Base-by-base conservation (phyloP, 2,329 filamentous ascomycete genomes). In the Neonectria sp. region DNA sequence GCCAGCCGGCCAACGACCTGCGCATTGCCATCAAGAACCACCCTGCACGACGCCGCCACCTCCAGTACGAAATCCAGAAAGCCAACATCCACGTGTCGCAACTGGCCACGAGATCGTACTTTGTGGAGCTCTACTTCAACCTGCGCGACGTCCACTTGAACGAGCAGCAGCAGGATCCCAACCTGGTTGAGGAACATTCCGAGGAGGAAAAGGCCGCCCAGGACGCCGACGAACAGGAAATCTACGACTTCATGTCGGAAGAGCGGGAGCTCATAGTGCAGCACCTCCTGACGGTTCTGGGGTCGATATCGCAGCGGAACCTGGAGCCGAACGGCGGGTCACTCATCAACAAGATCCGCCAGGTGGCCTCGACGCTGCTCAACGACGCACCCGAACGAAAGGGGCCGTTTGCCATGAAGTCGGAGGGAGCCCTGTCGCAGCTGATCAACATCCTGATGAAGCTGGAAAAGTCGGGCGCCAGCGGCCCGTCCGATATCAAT, bases 11-110 rank as follows among this genome's bases (percentile, higher is more conserved):
- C 9, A 82, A 87, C 68, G 87, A 89, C 69, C 75, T 88, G 17
- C 85, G 86, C 48, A 84, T 83, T 45, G 79, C 83, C 8, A 82
- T 89, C 65, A 84, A 85, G 60, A 79, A 82, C 24, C 82, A 89
- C 29, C 85, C 86, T 1, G 77, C 82, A 29, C 83, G 85, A 3
- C 85, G 88, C 3, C 85, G 89, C 1, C 83, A 86, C 62, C 79
- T 95, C 5, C 93, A 96, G 77, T 94, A 91, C 71, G 95, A 97
- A 80, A 96, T 97, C 33, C 94, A 97, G 78, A 97, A 97, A 78
- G 93, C 94, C 7, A 97, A 97, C 78, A 93, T 97, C 45, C 94
- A 95, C 76, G 90, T 91, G 2, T 95, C 92, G 6, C 92, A 95
- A 75, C 84, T 97, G 11, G 91, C 91, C 3, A 97, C 94, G 0